A percentile compares a stretch with the other conserved stretches of the same genome.
These are phyloP conservation scores for Pyrenophora graminea DNA, from an alignment of 2,329 filamentous ascomycete species.

Conservation along the genomic window DNA sequence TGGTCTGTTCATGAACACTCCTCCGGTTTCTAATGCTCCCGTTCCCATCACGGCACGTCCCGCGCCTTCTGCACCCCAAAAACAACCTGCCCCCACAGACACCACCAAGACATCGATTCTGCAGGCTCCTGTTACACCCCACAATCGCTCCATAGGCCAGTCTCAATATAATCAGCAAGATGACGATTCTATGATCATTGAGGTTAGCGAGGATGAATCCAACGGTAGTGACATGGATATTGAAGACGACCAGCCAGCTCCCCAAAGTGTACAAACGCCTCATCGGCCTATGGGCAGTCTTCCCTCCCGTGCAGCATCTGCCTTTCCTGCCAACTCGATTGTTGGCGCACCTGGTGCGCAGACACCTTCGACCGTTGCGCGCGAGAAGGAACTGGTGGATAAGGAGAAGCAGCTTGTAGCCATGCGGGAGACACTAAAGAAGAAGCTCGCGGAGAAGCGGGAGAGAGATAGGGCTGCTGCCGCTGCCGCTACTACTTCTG, in stretches of 20 bases:
- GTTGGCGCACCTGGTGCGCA: slow-evolving; percentile 43
- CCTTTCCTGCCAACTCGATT: slow-evolving; percentile 28
- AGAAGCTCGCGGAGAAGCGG: slow-evolving; percentile 32
- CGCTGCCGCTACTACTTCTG: slow-evolving; percentile 14
- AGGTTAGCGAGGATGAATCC: slow-evolving; percentile 76
- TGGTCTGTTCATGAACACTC: slow-evolving; percentile 56
- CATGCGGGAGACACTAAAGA: slow-evolving; percentile 34
- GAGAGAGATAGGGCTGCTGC: slow-evolving; percentile 26
- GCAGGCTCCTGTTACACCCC: slow-evolving; percentile 31
- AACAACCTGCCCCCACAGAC: slow-evolving; percentile 71
- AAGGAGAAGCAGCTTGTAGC: slow-evolving; percentile 58
- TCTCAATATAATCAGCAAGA: slow-evolving; percentile 57
- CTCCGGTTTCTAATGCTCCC: slow-evolving; percentile 4
- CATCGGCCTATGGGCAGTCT: slow-evolving; percentile 21
- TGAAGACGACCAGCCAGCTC: slow-evolving; percentile 56
- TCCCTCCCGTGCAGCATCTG: slow-evolving; percentile 29
- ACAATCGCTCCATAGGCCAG: slow-evolving; percentile 67
- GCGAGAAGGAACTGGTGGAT: slow-evolving; percentile 49
- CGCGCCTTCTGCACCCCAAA: slow-evolving; percentile 38
- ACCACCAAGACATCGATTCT: slow-evolving; percentile 50
- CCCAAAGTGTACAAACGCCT: slow-evolving; percentile 11
- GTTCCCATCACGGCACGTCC: slow-evolving; percentile 11
- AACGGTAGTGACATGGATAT: slow-evolving; percentile 69
- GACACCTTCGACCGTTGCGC: slow-evolving; percentile 44
- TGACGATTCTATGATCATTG: slow-evolving; percentile 73